Conservation (phyloP, 352 stramenopile species). For the Phytophthora agathidicida region DNA sequence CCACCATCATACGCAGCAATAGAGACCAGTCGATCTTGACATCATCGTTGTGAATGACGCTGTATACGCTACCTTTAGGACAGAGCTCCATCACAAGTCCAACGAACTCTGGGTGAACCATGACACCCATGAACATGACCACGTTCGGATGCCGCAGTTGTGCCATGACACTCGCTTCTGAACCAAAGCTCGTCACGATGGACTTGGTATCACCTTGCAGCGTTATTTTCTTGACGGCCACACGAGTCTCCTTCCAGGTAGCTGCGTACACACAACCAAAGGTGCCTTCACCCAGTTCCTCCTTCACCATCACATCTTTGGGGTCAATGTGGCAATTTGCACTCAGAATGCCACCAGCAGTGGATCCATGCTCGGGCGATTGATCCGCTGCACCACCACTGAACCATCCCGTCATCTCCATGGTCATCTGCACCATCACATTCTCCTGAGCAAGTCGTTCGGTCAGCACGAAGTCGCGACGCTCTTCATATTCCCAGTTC, state of each 20-base stretch:
- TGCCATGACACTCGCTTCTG: conserved; percentile 84
- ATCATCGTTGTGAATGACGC: conserved; percentile 76
- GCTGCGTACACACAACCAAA: conserved; percentile 82
- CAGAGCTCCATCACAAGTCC: conserved; percentile 91
- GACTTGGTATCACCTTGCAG: conserved; percentile 78
- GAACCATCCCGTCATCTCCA: conserved; percentile 91
- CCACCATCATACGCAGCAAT: conserved; percentile 87
- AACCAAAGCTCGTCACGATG: conserved; percentile 85
- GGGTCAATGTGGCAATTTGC: conserved; percentile 87
- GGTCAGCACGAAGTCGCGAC: conserved; percentile 83
- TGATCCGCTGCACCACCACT: conserved; percentile 71
- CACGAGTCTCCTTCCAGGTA: conserved; percentile 81
- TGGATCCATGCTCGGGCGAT: conserved; percentile 42
- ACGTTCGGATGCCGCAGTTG: conserved; percentile 86
- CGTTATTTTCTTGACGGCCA: conserved; percentile 88
- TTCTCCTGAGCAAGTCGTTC: conserved; percentile 86
- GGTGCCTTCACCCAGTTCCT: conserved; percentile 77
- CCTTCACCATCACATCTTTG: conserved; percentile 81
- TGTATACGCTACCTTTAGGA: conserved; percentile 86
- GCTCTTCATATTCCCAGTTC: conserved; percentile 91
- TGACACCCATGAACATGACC: conserved; percentile 92
- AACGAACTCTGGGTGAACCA: conserved; percentile 88
- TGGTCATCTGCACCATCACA: conserved; percentile 89
- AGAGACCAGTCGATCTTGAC: conserved; percentile 88
- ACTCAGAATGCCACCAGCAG: conserved; percentile 61